Conservation (phyloP, 495 filamentous ascomycete genomes). For the Neurospora sp. region DNA sequence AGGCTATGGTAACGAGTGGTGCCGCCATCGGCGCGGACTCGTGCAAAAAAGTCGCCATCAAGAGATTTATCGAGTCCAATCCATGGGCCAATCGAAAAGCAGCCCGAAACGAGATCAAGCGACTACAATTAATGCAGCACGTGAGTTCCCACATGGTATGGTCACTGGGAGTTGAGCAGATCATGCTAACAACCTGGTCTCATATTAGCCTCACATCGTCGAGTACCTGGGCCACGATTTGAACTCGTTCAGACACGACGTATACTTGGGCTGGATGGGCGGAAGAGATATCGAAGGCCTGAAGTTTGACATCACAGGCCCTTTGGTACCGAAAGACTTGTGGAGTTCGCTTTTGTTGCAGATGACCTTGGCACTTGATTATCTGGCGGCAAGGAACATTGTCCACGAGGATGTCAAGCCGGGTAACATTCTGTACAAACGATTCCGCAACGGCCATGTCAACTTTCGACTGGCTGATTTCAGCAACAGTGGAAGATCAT, state of each 20-base stretch:
- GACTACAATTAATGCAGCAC: neutral
- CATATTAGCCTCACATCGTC: neutral
- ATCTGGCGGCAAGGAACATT: neutral
- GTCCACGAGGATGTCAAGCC: neutral
- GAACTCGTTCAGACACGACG: neutral
- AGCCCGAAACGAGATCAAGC: neutral
- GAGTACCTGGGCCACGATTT: neutral
- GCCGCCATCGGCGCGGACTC: too few relatives aligned
- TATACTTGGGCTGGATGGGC: neutral
- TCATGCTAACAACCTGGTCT: neutral
- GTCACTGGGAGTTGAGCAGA: neutral
- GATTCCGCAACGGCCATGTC: neutral
- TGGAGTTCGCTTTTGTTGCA: neutral
- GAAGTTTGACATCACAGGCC: neutral
- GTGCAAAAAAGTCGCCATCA: neutral
- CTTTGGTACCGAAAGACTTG: neutral
- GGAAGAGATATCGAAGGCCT: neutral
- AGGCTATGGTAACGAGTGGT: neutral
- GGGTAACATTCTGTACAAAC: neutral
- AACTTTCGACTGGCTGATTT: neutral
- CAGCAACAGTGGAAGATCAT: neutral
- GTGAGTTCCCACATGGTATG: neutral
- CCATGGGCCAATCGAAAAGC: neutral
- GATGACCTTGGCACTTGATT: neutral
- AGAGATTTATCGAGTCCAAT: neutral